Evolutionary conservation across 805 yeast genomes (phyloP).

Genomic region (Sugiyamaella chiloensis): DNA sequence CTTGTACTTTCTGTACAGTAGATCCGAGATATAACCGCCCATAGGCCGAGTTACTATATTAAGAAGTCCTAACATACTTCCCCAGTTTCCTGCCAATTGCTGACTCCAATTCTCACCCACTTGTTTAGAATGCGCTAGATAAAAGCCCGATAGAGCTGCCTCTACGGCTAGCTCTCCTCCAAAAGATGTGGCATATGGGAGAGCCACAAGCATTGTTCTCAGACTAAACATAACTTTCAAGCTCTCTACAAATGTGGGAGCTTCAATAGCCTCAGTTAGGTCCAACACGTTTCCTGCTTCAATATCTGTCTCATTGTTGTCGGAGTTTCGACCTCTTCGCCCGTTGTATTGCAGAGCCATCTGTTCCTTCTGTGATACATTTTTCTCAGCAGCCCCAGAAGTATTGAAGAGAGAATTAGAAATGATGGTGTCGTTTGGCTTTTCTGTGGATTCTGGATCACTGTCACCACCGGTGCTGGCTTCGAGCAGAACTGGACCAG

Average conservation of each 20-base stretch:
- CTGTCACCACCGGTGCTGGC: background rate
- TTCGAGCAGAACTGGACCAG: background rate
- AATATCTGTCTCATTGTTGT: slow-evolving; percentile 3
- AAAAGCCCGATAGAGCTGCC: slow-evolving; percentile 3
- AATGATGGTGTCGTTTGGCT: background rate
- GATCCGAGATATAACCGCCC: slow-evolving; percentile 5
- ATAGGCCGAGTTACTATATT: slow-evolving; percentile 5
- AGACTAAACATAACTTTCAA: slow-evolving; percentile 2
- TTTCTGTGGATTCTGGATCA: background rate
- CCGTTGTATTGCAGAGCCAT: background rate
- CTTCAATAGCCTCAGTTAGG: slow-evolving; percentile 1
- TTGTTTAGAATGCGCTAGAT: slow-evolving; percentile 1
- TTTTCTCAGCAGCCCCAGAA: background rate
- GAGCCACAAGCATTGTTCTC: slow-evolving; percentile 3
- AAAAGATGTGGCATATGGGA: slow-evolving; percentile 11
- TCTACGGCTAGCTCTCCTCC: slow-evolving; percentile 11
- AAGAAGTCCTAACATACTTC: slow-evolving; percentile 8
- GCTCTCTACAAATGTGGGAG: background rate
- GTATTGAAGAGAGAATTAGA: background rate
- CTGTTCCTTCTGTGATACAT: background rate
- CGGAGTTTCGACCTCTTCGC: background rate
- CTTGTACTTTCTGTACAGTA: slow-evolving; percentile 30
- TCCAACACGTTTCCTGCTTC: slow-evolving; percentile 2
- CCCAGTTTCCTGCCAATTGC: slow-evolving; percentile 9
- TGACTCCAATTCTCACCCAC: slow-evolving; percentile 1